phyloP scores from a whole-genome alignment of 352 stramenopile genomes.

The Phytophthora quininea region DNA sequence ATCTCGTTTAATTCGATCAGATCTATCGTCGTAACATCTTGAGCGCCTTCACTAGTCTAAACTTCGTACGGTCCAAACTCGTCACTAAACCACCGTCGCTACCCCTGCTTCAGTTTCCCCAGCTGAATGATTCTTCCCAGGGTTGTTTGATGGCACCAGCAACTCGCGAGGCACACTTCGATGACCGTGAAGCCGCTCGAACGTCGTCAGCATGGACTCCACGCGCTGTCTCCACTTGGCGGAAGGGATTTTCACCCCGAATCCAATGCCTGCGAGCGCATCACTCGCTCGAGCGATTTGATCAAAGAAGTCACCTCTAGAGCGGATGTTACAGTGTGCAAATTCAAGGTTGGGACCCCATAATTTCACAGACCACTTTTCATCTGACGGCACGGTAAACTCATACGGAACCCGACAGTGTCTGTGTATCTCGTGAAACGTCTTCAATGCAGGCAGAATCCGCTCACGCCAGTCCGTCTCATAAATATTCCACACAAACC shows the following conservation, averaged over 20 bases:
- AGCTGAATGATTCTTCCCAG: conserved; percentile 18
- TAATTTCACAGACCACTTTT: conserved; percentile 6
- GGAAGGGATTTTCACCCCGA: conserved; percentile 4
- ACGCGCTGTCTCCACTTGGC: conserved; percentile 16
- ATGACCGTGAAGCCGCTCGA: conserved; percentile 20
- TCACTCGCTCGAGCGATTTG: conserved; percentile 9
- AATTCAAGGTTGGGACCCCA: conserved; percentile 1
- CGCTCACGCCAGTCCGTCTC: conserved; percentile 12
- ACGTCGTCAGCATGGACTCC: conserved; percentile 18
- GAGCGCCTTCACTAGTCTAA: no score
- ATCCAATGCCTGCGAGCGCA: conserved; percentile 2
- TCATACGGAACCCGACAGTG: conserved; percentile 1
- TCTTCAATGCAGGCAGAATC: conserved; percentile 11
- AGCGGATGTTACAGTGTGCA: conserved; percentile 8
- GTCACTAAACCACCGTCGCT: no score
- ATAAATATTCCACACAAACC: conserved; percentile 18
- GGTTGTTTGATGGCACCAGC: conserved; percentile 19
- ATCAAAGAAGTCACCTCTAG: conserved; percentile 4
- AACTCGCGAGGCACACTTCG: conserved; percentile 10
- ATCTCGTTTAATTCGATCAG: conserved; percentile 37
- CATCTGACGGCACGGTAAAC: conserved; percentile 13
- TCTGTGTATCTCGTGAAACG: not conserved
- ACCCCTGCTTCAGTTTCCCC: conserved; percentile 6
- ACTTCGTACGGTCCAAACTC: no score
- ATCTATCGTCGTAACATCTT: no score